Percentiles rank a stretch among this genome's conserved stretches.
These are phyloP conservation scores for Trichothecium sympodiale DNA, from an alignment of 2,329 filamentous ascomycete genomes.

Conservation along the genomic window DNA sequence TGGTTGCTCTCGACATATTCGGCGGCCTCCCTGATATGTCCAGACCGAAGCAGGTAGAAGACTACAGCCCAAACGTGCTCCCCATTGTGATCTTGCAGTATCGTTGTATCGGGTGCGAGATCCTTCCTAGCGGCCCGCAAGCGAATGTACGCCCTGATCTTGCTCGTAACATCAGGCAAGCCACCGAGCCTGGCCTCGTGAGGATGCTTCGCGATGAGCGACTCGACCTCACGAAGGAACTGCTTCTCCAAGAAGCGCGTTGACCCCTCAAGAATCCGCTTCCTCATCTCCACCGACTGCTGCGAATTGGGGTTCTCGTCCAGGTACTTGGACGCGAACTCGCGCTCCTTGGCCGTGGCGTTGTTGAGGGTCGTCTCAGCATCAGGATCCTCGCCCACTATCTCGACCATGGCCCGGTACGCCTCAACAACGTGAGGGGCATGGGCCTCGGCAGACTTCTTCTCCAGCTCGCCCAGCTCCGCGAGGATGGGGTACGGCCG, in stretches of 20 bases:
- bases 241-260: slow-evolving; percentile 69
- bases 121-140: slow-evolving; percentile 72
- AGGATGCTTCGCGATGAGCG: slow-evolving; percentile 69
- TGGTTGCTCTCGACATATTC: slow-evolving; percentile 75
- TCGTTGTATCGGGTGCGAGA: slow-evolving; percentile 67
- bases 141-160: slow-evolving; percentile 85
- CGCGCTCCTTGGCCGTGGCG: slow-evolving; percentile 61
- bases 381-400: slow-evolving; percentile 61
- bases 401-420: slow-evolving; percentile 69
- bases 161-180: slow-evolving; percentile 76
- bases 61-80: slow-evolving; percentile 92
- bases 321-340: slow-evolving; percentile 67
- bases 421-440: slow-evolving; percentile 68
- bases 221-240: slow-evolving; percentile 70
- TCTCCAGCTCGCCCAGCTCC: slow-evolving; percentile 66
- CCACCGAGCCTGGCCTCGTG: slow-evolving; percentile 84
- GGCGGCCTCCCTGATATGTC: slow-evolving; percentile 73
- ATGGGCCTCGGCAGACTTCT: slow-evolving; percentile 57
- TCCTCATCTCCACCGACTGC: slow-evolving; percentile 57
- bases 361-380: slow-evolving; percentile 47
- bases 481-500: slow-evolving; percentile 62
- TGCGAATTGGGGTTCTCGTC: slow-evolving; percentile 59
- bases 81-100: slow-evolving; percentile 67
- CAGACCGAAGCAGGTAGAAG: slow-evolving; percentile 81
- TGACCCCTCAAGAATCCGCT: slow-evolving; percentile 69